Conservation (phyloP, 2,329 filamentous ascomycete genomes). For the Simplicillium aogashimaense region DNA sequence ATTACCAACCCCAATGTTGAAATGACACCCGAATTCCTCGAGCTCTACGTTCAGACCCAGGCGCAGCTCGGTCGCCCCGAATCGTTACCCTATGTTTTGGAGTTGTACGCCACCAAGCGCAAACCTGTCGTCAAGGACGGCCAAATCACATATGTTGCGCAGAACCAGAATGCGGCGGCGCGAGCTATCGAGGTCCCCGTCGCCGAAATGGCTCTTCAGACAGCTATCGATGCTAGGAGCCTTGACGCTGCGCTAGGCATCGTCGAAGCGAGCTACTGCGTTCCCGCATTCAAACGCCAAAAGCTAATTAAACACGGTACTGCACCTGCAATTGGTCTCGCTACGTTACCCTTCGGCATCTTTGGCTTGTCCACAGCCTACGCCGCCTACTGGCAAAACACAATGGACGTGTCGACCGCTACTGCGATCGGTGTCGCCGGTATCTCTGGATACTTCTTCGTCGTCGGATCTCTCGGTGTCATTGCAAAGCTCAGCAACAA, state of each 20-base stretch:
- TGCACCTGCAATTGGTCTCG: conserved; percentile 45
- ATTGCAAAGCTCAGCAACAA: conserved; percentile 81
- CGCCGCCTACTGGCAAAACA: conserved; percentile 39
- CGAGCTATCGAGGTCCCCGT: conserved; percentile 63
- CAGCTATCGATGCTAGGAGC: conserved; percentile 71
- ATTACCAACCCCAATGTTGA: conserved; percentile 67
- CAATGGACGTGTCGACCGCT: conserved; percentile 67
- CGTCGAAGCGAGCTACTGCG: conserved; percentile 58
- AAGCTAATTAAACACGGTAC: conserved; percentile 58
- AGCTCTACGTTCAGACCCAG: conserved; percentile 68
- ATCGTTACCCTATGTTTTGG: conserved; percentile 69
- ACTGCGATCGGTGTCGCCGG: conserved; percentile 72
- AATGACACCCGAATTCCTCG: conserved; percentile 64
- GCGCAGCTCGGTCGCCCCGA: conserved; percentile 61
- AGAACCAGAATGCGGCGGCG: conserved; percentile 58
- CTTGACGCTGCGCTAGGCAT: conserved; percentile 69
- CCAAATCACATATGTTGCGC: conserved; percentile 47
- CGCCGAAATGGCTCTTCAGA: conserved; percentile 64
- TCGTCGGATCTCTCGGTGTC: conserved; percentile 71
- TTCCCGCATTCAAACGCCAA: conserved; percentile 54
- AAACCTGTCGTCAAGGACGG: conserved; percentile 51
- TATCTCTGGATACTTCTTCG: conserved; percentile 72
- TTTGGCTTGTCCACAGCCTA: conserved; percentile 56
- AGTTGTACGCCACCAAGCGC: conserved; percentile 77
- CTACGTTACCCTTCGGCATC: conserved; percentile 55